Percentiles rank a stretch among this genome's conserved stretches.
Conservation (phyloP, 1,284 basidiomycete genomes). For the Sporisorium reilianum region DNA sequence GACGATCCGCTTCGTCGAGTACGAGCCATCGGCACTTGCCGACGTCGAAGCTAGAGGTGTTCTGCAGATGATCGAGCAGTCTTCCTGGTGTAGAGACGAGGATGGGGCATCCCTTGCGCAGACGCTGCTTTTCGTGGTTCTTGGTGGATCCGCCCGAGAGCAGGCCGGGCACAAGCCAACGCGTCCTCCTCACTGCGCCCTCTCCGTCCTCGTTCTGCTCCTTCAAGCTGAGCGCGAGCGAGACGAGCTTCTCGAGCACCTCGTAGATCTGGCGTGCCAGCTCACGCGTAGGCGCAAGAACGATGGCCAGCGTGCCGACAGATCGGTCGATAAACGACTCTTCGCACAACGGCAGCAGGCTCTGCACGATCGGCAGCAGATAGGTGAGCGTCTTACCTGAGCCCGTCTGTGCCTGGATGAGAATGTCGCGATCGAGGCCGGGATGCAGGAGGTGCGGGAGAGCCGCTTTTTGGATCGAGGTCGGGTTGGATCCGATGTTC, state of each 20-base stretch:
- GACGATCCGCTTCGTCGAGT: slow-evolving; percentile 93
- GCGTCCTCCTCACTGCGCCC: slow-evolving; percentile 70
- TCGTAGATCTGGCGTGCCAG: slow-evolving; percentile 91
- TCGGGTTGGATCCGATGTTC: slow-evolving; percentile 82
- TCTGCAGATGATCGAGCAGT: slow-evolving; percentile 81
- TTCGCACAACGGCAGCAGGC: slow-evolving; percentile 87
- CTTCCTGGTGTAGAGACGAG: slow-evolving; percentile 80
- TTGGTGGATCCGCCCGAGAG: slow-evolving; percentile 81
- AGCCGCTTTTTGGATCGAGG: slow-evolving; percentile 87
- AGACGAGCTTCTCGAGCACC: slow-evolving; percentile 76
- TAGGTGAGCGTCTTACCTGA: slow-evolving; percentile 97
- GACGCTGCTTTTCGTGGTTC: slow-evolving; percentile 79
- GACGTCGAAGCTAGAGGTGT: slow-evolving; percentile 88
- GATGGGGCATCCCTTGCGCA: slow-evolving; percentile 80
- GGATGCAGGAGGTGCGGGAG: slow-evolving; percentile 78
- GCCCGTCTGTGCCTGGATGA: slow-evolving; percentile 97
- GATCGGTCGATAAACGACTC: slow-evolving; percentile 77
- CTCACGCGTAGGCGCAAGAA: slow-evolving; percentile 94
- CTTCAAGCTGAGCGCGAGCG: slow-evolving; percentile 77
- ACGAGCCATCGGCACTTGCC: slow-evolving; percentile 95
- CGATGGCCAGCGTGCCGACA: slow-evolving; percentile 90
- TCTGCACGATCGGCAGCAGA: slow-evolving; percentile 93
- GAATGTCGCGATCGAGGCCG: slow-evolving; percentile 78
- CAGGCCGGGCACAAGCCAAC: slow-evolving; percentile 94
- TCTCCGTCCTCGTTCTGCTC: slow-evolving; percentile 71